Percentiles rank a stretch among this genome's conserved stretches.
Evolutionary conservation across 2,329 filamentous ascomycete species (phyloP).

Genomic region (Trichoderma simmonsii): DNA sequence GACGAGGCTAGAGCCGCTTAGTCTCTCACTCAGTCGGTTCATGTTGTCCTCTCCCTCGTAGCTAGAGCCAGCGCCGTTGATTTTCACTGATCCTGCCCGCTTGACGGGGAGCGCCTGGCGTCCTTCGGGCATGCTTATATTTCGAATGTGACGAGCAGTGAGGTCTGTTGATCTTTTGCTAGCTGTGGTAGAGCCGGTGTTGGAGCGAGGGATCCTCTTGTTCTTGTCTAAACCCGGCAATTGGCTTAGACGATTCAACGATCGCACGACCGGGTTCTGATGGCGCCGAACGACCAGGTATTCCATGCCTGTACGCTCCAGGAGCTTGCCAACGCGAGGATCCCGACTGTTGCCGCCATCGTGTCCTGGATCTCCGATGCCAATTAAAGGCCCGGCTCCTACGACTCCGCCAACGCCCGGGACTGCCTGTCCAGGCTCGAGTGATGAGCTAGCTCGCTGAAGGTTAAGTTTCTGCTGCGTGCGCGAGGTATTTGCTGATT

Average conservation of each 20-base stretch:
- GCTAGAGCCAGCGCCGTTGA: slow-evolving; percentile 42
- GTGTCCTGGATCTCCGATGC: slow-evolving; percentile 53
- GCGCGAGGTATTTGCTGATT: slow-evolving; percentile 56
- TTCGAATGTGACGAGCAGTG: slow-evolving; percentile 36
- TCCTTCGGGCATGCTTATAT: slow-evolving; percentile 38
- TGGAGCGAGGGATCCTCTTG: slow-evolving; percentile 45
- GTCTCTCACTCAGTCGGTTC: slow-evolving; percentile 37
- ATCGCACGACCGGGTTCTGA: slow-evolving; percentile 66
- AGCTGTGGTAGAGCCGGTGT: slow-evolving; percentile 35
- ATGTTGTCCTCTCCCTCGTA: slow-evolving; percentile 49
- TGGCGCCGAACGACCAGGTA: slow-evolving; percentile 71
- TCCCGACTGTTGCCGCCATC: slow-evolving; percentile 52
- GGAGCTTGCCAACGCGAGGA: slow-evolving; percentile 60
- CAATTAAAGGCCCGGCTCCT: slow-evolving; percentile 47
- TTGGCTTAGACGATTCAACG: slow-evolving; percentile 46
- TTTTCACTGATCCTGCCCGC: slow-evolving; percentile 37
- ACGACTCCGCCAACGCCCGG: slow-evolving; percentile 37
- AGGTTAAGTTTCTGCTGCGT: slow-evolving; percentile 75
- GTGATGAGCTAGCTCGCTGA: slow-evolving; percentile 68
- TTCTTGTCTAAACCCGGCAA: slow-evolving; percentile 52
- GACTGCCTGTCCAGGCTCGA: slow-evolving; percentile 58
- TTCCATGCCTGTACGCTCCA: slow-evolving; percentile 69
- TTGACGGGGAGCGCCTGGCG: slow-evolving; percentile 32
- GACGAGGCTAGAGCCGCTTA: slow-evolving; percentile 50
- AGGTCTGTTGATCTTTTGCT: slow-evolving; percentile 35